A percentile compares a stretch with the other conserved stretches of the same genome.
These are phyloP conservation scores for Podospora bellae-mahoneyi DNA, from an alignment of 495 filamentous ascomycete species.

Conservation along the genomic window DNA sequence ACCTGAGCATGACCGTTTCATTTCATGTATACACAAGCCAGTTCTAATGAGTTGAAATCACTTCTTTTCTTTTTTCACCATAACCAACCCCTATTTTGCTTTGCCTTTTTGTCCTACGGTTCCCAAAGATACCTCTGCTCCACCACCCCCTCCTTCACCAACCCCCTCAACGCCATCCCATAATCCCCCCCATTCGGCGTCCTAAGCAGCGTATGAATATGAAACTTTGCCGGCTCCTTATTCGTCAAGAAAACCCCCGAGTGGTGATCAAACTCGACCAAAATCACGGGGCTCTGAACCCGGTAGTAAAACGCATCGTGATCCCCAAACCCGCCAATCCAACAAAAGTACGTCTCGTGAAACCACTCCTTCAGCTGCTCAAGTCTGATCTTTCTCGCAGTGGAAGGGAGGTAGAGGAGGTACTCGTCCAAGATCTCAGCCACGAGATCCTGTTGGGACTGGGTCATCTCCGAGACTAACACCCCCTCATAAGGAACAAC, in stretches of 20 bases:
- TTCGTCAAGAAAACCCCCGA: conserved; percentile 75
- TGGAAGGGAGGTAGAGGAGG: conserved; percentile 58
- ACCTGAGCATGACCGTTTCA: background rate
- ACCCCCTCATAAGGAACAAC: conserved; percentile 72
- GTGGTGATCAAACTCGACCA: conserved; percentile 77
- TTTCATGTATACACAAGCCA: background rate
- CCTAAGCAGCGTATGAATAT: conserved; percentile 68
- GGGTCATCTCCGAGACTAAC: conserved; percentile 41
- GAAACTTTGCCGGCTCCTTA: conserved; percentile 67
- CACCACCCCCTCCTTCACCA: conserved; percentile 25
- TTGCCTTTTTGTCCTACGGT: conserved; percentile 1
- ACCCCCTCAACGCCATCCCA: conserved; percentile 47
- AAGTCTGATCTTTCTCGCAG: conserved; percentile 50
- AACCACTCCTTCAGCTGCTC: conserved; percentile 51
- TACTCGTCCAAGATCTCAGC: conserved; percentile 57
- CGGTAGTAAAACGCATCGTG: conserved; percentile 72
- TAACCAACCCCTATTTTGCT: background rate
- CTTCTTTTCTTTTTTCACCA: background rate
- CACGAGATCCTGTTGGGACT: conserved; percentile 51
- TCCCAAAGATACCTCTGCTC: conserved; percentile 46
- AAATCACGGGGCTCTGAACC: conserved; percentile 67
- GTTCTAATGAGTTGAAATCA: background rate
- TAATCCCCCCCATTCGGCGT: conserved; percentile 75
- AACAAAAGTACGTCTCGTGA: conserved; percentile 68
- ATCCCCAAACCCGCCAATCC: conserved; percentile 67